These are phyloP conservation scores for Vigna nakashimae DNA, from an alignment of 306 rosid genomes.

Conservation along the genomic window DNA sequence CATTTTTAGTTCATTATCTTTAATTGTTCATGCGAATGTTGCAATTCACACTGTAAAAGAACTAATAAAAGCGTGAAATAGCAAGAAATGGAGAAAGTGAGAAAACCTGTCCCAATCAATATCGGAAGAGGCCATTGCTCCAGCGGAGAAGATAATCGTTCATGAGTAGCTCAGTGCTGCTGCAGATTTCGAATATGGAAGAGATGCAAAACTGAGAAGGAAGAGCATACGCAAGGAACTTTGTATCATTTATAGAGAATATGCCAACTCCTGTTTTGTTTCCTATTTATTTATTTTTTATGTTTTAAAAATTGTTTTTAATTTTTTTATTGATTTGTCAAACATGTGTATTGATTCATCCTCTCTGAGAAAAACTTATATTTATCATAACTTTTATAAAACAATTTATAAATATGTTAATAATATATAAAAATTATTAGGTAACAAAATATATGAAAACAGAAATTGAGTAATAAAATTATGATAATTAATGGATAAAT, in stretches of 20 bases:
- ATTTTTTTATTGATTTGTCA: too few species aligned
- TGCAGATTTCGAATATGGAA: constrained; percentile 11
- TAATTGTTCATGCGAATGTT: background rate
- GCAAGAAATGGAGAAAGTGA: background rate
- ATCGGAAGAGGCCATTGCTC: constrained; percentile 69
- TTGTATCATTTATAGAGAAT: background rate
- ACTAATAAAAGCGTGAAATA: background rate
- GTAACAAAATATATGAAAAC: too few species aligned
- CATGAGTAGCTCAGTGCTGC: constrained; percentile 40
- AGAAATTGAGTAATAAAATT: too few species aligned
- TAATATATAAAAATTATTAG: too few species aligned
- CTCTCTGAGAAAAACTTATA: too few species aligned
- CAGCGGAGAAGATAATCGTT: constrained; percentile 36
- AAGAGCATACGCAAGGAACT: background rate
- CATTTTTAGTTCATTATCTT: background rate
- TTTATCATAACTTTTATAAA: too few species aligned
- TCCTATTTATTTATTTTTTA: too few species aligned
- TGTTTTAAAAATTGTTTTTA: too few species aligned
- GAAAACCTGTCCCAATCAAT: constrained; percentile 90
- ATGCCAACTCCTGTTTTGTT: background rate
- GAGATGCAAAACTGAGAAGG: background rate
- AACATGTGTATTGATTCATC: too few species aligned
- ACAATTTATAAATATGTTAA: too few species aligned
- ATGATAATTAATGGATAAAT: too few species aligned
- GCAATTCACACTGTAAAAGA: background rate